Base-by-base conservation (phyloP, 2,329 filamentous ascomycete species). In the Fusarium torreyae region DNA sequence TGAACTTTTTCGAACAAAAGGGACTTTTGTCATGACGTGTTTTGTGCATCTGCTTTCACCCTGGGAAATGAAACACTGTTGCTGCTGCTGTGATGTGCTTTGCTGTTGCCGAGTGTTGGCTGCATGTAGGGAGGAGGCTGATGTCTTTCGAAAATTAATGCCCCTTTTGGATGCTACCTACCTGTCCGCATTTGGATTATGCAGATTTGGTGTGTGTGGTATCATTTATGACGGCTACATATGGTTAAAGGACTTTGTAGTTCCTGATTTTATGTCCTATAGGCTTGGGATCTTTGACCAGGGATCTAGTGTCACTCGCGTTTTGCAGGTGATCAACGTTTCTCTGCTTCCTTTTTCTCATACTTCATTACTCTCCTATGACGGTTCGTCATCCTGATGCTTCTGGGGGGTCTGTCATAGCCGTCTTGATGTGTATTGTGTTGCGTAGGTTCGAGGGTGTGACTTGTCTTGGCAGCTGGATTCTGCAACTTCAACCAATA, bases 1-100 rank as follows among this genome's bases (percentile, higher is more conserved):
- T 17, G 34, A 36, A 36, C 34, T 36, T 31, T 28, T 31, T 31
- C 28, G 48, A 28, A 34, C n/a, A 26, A 63, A 45, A 39, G 64
- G 48, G 51, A 66, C 65, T 68, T 68, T 66, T 49, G 65, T 63
- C 48, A 65, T 65, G 62, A 59, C 60, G 53, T 48, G 46, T 46
- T 59, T 46, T 22, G 24, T 46, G 28, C 59, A 50, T 56, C 17
- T 49, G 28, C 22, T 22, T 51, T 51, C 20, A 10, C 44, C 17
- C 46, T n/a, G 20, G n/a, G 20, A 39, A 42, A 20, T 33, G 44
- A 52, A 63, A 48, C 26, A 44, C 49, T 31, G 22, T 7, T 24
- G 5, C 33, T 33, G 18, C 34, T 6, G 17, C 22, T 26, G 40
- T 26, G 40, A 42, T 42, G 11, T 11, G 34, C 34, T 42, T 18